phyloP scores from a whole-genome alignment of 2,329 filamentous ascomycete species.

The Mycosphaerella arachidis region DNA sequence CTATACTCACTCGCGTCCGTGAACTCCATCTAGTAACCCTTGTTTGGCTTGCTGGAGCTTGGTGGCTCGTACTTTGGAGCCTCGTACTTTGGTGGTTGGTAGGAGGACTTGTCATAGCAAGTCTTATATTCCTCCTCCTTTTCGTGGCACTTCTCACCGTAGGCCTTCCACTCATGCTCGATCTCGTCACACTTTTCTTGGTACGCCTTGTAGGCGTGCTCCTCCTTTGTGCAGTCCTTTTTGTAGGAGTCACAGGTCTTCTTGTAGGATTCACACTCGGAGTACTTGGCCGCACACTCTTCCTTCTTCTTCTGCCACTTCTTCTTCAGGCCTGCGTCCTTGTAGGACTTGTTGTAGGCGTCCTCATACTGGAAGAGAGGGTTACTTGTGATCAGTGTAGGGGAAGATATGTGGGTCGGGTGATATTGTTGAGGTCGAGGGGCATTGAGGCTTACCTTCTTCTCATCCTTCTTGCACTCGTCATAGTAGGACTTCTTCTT shows the following conservation, averaged over 20 bases:
- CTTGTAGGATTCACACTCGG: neutral
- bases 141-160: no score
- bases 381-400: neutral
- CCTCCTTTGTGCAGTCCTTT: neutral
- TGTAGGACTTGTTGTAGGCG: neutral
- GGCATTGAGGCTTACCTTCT: neutral
- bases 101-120: no score
- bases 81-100: no score
- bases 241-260: neutral
- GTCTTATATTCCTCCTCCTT: no score
- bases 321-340: neutral
- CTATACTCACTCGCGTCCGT: no score
- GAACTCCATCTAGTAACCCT: no score
- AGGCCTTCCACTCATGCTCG: no score
- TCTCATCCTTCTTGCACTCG: neutral
- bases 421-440: no score
- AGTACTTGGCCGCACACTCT: neutral
- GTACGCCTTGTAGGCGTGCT: neutral
- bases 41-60: no score
- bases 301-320: neutral
- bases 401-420: neutral
- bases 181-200: neutral
- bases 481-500: neutral
- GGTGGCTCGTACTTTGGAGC: no score
- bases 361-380: neutral